Evolutionary conservation across 2,329 filamentous ascomycete genomes (phyloP), one percentile per base, ranked within the genome.

Genomic region (Alternaria dauci): DNA sequence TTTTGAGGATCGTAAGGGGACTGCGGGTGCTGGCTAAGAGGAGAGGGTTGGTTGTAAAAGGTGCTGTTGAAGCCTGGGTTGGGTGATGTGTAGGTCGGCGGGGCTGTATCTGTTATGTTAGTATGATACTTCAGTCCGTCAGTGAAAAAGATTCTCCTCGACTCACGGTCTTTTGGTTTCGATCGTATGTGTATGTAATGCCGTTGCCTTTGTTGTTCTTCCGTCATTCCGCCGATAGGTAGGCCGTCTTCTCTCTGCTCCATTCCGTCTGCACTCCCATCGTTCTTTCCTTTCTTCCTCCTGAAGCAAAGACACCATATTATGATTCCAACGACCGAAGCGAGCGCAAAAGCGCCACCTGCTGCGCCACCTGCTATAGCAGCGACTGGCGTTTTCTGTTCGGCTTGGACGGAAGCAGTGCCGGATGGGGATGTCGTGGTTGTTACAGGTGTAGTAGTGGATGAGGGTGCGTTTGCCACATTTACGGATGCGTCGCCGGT

Each of bases 341-440:
- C 66, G 8, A 72, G 44, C 9, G 36, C 69, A 18, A 68, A 59
- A 11, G 55, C 65, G 20, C 66, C 71, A 8, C 69, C 72, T 8
- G 64, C 67, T 25, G 67, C 68, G 8, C 69, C 70, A 25, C 69
- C 72, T 5, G 66, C 70, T 53, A 74, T 72, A 4, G 65, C 70
- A n/a, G 62, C 72, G 2, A 69, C 63, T 4, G 59, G 47, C 26
- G 44, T 14, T 12, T 48, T 55, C 8, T 61, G 8, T 30, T 62
- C 53, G 8, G 56, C 18, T 18, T 48, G n/a, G 12, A 43, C 16
- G 2, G 53, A 28, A 14, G 50, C 26, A 14, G 55, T 42, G 25
- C 42, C 18, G 18, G 41, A 23, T 7, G 48, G 7, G 20, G 59
- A 52, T 5, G 55, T 52, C 50, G 51, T n/a, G 11, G 41, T 58